phyloP scores from a whole-genome alignment of 495 filamentous ascomycete genomes.

The Filosporella fistucella region DNA sequence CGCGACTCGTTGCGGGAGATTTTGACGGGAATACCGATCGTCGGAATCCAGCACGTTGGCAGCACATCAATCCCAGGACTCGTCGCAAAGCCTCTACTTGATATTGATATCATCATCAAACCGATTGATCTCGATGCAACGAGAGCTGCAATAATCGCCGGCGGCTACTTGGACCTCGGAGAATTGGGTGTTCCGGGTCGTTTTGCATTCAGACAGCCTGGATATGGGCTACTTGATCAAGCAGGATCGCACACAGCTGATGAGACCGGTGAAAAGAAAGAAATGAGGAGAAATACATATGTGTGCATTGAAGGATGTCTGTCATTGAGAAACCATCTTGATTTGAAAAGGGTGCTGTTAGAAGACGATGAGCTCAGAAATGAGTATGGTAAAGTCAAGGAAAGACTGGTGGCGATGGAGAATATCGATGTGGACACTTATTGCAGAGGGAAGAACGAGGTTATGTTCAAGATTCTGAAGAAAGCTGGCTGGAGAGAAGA shows the following conservation, averaged over 20 bases:
- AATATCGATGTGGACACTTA: constrained; percentile 14
- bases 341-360: constrained; percentile 18
- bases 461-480: constrained; percentile 20
- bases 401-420: constrained; percentile 1
- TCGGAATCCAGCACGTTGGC: constrained; percentile 34
- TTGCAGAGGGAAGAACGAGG: constrained; percentile 13
- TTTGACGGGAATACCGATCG: constrained; percentile 3
- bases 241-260: background rate
- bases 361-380: constrained; percentile 23
- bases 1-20: constrained; percentile 1
- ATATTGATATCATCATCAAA: constrained; percentile 41
- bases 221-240: background rate
- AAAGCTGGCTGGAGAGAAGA: constrained; percentile 17
- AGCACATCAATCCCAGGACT: constrained; percentile 47
- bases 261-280: background rate
- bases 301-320: constrained; percentile 13
- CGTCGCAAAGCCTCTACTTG: constrained; percentile 43
- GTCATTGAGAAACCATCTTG: constrained; percentile 16
- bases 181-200: constrained; percentile 14
- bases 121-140: background rate
- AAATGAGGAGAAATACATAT: constrained; percentile 22
- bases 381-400: constrained; percentile 19
- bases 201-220: constrained; percentile 18
- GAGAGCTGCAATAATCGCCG: constrained; percentile 1
- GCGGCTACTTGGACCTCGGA: constrained; percentile 14